Conservation (phyloP, 495 filamentous ascomycete species). For the Choiromyces venosus region DNA sequence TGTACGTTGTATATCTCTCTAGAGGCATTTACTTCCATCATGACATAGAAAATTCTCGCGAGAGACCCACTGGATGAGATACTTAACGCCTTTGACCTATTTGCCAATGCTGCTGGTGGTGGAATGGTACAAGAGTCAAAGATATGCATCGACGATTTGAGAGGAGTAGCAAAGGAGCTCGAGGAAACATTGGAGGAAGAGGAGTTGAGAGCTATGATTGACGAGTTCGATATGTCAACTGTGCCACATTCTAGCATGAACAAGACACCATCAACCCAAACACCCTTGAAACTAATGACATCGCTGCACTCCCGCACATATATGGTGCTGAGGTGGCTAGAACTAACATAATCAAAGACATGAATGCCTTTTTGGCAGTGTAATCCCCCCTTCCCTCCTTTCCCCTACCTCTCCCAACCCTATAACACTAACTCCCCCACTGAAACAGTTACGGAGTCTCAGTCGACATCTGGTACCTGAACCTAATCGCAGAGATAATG, state of each 20-base stretch:
- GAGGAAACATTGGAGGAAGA: constrained; percentile 85
- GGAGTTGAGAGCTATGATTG: too few relatives aligned
- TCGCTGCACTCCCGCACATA: neutral
- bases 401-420: too few relatives aligned
- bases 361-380: constrained; percentile 1
- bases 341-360: too few relatives aligned
- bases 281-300: constrained; percentile 66
- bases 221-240: too few relatives aligned
- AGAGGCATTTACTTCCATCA: too few relatives aligned
- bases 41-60: too few relatives aligned
- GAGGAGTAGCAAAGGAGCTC: constrained; percentile 80
- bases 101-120: constrained; percentile 54
- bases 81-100: too few relatives aligned
- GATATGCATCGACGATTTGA: constrained; percentile 77
- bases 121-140: constrained; percentile 40
- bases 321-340: neutral
- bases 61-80: too few relatives aligned
- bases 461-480: constrained; percentile 87
- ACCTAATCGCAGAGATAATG: constrained; percentile 95
- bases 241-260: too few relatives aligned
- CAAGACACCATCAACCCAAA: too few relatives aligned
- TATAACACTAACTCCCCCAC: neutral
- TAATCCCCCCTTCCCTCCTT: neutral
- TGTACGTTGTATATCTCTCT: constrained; percentile 62
- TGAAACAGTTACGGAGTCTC: constrained; percentile 69